These are phyloP conservation scores for Saturnispora hagleri DNA, from an alignment of 805 yeast species.

Conservation along the genomic window DNA sequence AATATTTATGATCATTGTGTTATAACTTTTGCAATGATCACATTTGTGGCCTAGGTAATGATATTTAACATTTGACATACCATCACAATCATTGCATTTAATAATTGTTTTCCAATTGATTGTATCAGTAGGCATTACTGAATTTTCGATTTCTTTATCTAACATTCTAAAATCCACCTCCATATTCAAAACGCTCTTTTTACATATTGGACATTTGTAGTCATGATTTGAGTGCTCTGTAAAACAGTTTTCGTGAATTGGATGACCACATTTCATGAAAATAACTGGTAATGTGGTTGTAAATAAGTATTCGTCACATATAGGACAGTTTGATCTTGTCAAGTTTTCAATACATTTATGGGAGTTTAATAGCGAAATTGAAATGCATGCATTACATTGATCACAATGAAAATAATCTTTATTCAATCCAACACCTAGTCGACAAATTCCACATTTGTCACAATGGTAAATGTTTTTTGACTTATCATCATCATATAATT, in stretches of 20 bases:
- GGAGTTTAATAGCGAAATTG: constrained; percentile 64
- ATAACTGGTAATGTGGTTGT: constrained; percentile 75
- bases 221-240: constrained; percentile 73
- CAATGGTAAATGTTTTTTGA: constrained; percentile 84
- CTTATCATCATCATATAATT: constrained; percentile 72
- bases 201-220: constrained; percentile 88
- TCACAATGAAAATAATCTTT: constrained; percentile 89
- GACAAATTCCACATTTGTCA: constrained; percentile 85
- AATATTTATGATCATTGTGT: constrained; percentile 65
- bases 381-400: constrained; percentile 80
- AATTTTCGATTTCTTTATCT: constrained; percentile 72
- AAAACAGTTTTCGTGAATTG: constrained; percentile 80
- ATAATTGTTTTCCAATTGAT: constrained; percentile 66
- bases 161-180: constrained; percentile 80
- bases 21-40: constrained; percentile 78
- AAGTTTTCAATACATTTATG: constrained; percentile 83
- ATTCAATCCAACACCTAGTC: constrained; percentile 80
- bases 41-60: constrained; percentile 86
- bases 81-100: constrained; percentile 81
- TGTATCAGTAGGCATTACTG: constrained; percentile 75
- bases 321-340: constrained; percentile 87
- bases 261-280: constrained; percentile 91
- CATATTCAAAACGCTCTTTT: constrained; percentile 76
- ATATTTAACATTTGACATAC: constrained; percentile 63
- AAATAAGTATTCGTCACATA: constrained; percentile 86